phyloP scores from a whole-genome alignment of 768 basidiomycete genomes.

The Pulveroboletus ravenelii region DNA sequence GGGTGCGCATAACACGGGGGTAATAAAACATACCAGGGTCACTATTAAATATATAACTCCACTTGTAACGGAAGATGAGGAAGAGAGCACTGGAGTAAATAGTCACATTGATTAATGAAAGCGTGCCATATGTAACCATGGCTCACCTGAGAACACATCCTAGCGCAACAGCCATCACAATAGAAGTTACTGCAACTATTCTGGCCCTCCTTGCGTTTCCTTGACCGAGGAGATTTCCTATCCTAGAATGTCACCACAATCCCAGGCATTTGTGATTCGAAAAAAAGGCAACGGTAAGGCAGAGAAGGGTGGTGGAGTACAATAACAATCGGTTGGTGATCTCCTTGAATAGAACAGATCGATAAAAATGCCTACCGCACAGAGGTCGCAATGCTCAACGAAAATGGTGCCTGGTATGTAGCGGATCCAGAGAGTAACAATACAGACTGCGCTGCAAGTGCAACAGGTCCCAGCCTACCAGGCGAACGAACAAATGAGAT shows the following conservation, averaged over 20 bases:
- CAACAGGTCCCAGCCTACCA: slow-evolving; percentile 66
- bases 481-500: slow-evolving; percentile 11
- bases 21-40: slow-evolving; percentile 44
- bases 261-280: not conserved
- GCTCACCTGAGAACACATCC: slow-evolving; percentile 61
- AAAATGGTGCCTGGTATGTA: slow-evolving; percentile 80
- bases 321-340: not conserved
- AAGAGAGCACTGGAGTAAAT: slow-evolving; percentile 43
- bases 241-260: slow-evolving; percentile 36
- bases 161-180: slow-evolving; percentile 63
- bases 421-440: slow-evolving; percentile 70
- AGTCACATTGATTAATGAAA: not conserved
- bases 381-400: slow-evolving; percentile 76
- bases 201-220: slow-evolving; percentile 68
- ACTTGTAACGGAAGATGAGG: slow-evolving; percentile 55
- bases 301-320: no score
- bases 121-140: not conserved
- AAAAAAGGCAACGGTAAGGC: not conserved
- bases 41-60: slow-evolving; percentile 72
- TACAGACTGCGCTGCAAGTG: slow-evolving; percentile 86
- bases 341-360: not conserved
- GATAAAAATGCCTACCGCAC: slow-evolving; percentile 55
- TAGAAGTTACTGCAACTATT: slow-evolving; percentile 57
- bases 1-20: not conserved
- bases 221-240: slow-evolving; percentile 88